Evolutionary conservation across 129 eudicot species (phyloP), one percentile per base, ranked within the genome.

Genomic region (Lactuca saligna): DNA sequence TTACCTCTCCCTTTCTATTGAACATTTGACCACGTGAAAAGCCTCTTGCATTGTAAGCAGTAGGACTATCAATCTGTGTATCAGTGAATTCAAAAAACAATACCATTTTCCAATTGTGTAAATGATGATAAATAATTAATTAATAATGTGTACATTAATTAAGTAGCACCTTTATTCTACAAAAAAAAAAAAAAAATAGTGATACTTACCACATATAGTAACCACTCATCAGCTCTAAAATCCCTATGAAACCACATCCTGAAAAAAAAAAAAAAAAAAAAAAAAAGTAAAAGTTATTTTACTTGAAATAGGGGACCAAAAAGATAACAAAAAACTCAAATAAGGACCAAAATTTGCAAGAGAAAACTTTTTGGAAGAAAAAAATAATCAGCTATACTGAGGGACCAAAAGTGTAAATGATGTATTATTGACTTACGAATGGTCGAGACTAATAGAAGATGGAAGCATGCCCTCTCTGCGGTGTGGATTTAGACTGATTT

Each of bases 201-300:
- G 54, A 80, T 25, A 74, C 88, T 72, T 82, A 89, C 99, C 83
- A 85, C 91, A 59, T 74, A 89, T 58, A 94, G 57, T 65, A 89
- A 54, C 99, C 99, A 94, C 32, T 94, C 99, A 77, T 94, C 99
- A 70, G 99, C 97, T 82, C 86, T 94, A 54, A 87, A 79, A 54
- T 88, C 81, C 70, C 89, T 84, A 79, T 94, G 99, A 73, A 94
- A 94, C 99, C 99, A 94, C 88, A 89, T 87, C 90, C 99, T 94
- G 93, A 58, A 76, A 59, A 53, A 54, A 29, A 57, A 20, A 57
- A 67, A 74, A 58, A 76, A 59, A 53, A 54, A 29, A 57, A 20
- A 57, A 67, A 74, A 60, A 54, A 44, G 33, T 63, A 58, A 65
- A 72, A 66, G 8, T 8, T 12, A 42, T 6, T 8, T 42, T 42